phyloP scores from a whole-genome alignment of 1,284 basidiomycete genomes.

The Termitomyces sp. region DNA sequence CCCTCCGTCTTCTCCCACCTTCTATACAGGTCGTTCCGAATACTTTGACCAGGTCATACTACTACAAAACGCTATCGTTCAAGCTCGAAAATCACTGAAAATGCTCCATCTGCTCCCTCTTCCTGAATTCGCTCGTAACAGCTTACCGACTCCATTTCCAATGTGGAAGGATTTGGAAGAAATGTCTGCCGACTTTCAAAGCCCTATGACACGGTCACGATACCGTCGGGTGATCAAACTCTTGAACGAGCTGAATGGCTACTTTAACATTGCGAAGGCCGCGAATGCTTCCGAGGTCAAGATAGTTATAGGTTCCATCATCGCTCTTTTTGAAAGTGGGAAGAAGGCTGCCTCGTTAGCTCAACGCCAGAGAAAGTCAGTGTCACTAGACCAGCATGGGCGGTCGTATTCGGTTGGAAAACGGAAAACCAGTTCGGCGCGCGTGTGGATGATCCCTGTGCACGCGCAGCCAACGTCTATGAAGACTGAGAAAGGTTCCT shows the following conservation, averaged over 20 bases:
- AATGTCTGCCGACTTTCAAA: slow-evolving; percentile 54
- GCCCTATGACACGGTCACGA: slow-evolving; percentile 65
- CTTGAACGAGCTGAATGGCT: slow-evolving; percentile 70
- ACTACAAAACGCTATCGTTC: slow-evolving; percentile 63
- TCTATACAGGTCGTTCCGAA: slow-evolving; percentile 82
- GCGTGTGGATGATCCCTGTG: slow-evolving; percentile 92
- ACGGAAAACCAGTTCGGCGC: slow-evolving; percentile 82
- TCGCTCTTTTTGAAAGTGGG: slow-evolving; percentile 61
- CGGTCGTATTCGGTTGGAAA: slow-evolving; percentile 80
- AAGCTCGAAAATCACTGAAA: slow-evolving; percentile 58
- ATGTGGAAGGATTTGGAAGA: slow-evolving; percentile 67
- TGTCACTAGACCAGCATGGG: slow-evolving; percentile 66
- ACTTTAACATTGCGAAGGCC: slow-evolving; percentile 61
- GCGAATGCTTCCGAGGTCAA: slow-evolving; percentile 62
- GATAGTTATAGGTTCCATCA: slow-evolving; percentile 44
- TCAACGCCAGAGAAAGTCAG: slow-evolving; percentile 49
- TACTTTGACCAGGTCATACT: slow-evolving; percentile 73
- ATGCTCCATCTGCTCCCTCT: slow-evolving; percentile 71
- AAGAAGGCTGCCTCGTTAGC: slow-evolving; percentile 54
- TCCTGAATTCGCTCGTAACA: slow-evolving; percentile 62
- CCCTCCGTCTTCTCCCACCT: slow-evolving; percentile 59
- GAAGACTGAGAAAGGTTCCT: slow-evolving; percentile 13
- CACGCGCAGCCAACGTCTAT: slow-evolving; percentile 26
- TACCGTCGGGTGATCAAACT: slow-evolving; percentile 65
- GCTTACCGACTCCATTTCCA: slow-evolving; percentile 52